Evolutionary conservation across 768 basidiomycete species (phyloP).

Genomic region (Porphyrellus cyaneotinctus): DNA sequence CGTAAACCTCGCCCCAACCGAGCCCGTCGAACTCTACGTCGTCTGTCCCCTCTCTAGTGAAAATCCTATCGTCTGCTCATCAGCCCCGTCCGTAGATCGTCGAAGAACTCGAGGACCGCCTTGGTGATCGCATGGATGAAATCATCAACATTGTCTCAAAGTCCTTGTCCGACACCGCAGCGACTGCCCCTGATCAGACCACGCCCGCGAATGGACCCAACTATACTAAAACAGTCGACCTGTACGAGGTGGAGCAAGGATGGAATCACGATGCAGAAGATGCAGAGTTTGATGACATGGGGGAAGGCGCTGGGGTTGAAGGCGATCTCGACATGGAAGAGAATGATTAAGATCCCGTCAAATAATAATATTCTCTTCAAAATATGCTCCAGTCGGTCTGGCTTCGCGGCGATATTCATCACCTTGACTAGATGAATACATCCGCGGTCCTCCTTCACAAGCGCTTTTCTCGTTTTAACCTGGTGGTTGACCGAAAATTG

Average conservation of each 20-base stretch:
- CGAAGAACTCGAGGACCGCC: constrained; percentile 85
- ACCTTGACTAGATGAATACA: background rate
- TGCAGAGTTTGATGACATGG: constrained; percentile 59
- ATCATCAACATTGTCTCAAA: constrained; percentile 56
- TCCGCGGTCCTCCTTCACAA: background rate
- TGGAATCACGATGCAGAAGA: constrained; percentile 43
- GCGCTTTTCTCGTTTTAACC: background rate
- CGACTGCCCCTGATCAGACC: background rate
- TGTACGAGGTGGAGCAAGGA: constrained; percentile 24
- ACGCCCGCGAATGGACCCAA: background rate
- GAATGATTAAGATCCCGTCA: constrained; percentile 45
- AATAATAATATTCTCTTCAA: background rate
- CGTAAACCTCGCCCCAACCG: constrained; percentile 82
- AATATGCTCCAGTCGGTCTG: background rate
- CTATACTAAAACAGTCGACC: constrained; percentile 5
- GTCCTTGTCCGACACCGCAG: constrained; percentile 28
- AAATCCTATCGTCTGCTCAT: background rate
- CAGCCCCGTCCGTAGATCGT: constrained; percentile 59
- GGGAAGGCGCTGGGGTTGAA: constrained; percentile 63
- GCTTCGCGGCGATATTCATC: background rate
- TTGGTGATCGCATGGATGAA: constrained; percentile 64
- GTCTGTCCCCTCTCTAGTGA: constrained; percentile 43
- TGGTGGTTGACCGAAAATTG: no score
- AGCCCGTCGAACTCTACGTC: constrained; percentile 83
- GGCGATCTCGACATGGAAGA: constrained; percentile 66